These are phyloP conservation scores for Daldinia sp. DNA, from an alignment of 2,329 filamentous ascomycete species.

Conservation along the genomic window DNA sequence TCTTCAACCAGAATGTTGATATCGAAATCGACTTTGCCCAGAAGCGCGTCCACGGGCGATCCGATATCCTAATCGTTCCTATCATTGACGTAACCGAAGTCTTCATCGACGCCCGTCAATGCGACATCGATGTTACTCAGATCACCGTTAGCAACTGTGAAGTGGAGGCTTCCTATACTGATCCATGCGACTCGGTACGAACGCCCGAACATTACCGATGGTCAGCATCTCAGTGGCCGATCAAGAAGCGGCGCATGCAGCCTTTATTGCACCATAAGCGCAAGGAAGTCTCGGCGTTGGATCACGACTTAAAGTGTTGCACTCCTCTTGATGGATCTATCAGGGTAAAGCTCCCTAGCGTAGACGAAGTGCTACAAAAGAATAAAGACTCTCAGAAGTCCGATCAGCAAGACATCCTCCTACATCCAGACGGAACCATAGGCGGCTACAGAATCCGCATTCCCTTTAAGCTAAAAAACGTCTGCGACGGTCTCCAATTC, in stretches of 20 bases:
- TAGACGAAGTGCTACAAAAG: constrained; percentile 51
- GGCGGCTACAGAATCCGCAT: constrained; percentile 68
- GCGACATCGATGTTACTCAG: constrained; percentile 66
- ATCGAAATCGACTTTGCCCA: constrained; percentile 88
- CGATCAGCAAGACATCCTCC: constrained; percentile 54
- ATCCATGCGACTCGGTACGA: constrained; percentile 75
- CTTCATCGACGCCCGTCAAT: constrained; percentile 72
- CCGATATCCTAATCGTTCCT: constrained; percentile 82
- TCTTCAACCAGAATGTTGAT: constrained; percentile 88
- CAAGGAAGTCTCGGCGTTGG: constrained; percentile 66
- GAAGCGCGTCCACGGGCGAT: constrained; percentile 79
- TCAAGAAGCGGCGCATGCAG: constrained; percentile 76
- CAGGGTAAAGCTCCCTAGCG: constrained; percentile 55
- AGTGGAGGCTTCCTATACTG: constrained; percentile 63
- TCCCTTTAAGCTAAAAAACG: constrained; percentile 80
- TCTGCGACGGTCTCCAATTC: constrained; percentile 91
- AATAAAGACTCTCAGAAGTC: constrained; percentile 53
- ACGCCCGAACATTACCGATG: constrained; percentile 71
- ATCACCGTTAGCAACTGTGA: constrained; percentile 64
- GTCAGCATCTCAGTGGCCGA: constrained; percentile 79
- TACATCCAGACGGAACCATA: constrained; percentile 51
- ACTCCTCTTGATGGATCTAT: constrained; percentile 68
- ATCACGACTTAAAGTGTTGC: constrained; percentile 67
- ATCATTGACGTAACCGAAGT: constrained; percentile 69
- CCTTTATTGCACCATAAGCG: constrained; percentile 64